These are phyloP conservation scores for Decorospora gaudefroyi DNA, from an alignment of 2,329 filamentous ascomycete genomes.

Conservation along the genomic window DNA sequence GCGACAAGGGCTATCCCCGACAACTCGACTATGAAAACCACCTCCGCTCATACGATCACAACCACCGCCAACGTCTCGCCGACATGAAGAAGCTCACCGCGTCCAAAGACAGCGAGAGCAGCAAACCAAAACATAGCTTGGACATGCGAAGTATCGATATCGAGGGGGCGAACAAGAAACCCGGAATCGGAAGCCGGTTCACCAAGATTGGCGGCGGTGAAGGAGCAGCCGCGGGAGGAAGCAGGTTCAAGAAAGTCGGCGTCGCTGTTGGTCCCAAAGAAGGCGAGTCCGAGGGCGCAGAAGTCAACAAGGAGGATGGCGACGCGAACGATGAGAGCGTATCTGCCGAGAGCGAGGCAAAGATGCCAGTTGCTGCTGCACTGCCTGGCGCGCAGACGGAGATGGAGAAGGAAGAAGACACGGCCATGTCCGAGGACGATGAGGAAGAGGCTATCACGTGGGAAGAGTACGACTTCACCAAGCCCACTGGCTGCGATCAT, in stretches of 20 bases:
- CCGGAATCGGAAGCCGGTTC: slow-evolving; percentile 29
- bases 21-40: slow-evolving; percentile 97
- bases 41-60: slow-evolving; percentile 91
- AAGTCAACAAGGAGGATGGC: slow-evolving; percentile 2
- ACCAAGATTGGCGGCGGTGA: slow-evolving; percentile 34
- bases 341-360: slow-evolving; percentile 32
- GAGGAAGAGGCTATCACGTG: slow-evolving; percentile 38
- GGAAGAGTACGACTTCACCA: slow-evolving; percentile 58
- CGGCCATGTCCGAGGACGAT: slow-evolving; percentile 35
- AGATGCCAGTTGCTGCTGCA: slow-evolving; percentile 1
- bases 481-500: slow-evolving; percentile 55
- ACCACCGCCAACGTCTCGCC: slow-evolving; percentile 73
- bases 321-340: slow-evolving; percentile 45
- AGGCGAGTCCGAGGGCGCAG: slow-evolving; percentile 1
- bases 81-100: slow-evolving; percentile 73
- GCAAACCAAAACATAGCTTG: slow-evolving; percentile 24
- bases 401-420: slow-evolving; percentile 13
- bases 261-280: slow-evolving; percentile 25
- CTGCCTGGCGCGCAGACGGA: slow-evolving; percentile 8
- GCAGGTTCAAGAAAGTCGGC: slow-evolving; percentile 74
- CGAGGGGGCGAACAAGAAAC: slow-evolving; percentile 24
- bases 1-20: slow-evolving; percentile 88
- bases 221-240: slow-evolving; percentile 23
- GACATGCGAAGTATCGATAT: slow-evolving; percentile 36
- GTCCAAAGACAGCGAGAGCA: slow-evolving; percentile 31